Base-by-base conservation (phyloP, 768 basidiomycete genomes). In the Leccinum disarticulatum region DNA sequence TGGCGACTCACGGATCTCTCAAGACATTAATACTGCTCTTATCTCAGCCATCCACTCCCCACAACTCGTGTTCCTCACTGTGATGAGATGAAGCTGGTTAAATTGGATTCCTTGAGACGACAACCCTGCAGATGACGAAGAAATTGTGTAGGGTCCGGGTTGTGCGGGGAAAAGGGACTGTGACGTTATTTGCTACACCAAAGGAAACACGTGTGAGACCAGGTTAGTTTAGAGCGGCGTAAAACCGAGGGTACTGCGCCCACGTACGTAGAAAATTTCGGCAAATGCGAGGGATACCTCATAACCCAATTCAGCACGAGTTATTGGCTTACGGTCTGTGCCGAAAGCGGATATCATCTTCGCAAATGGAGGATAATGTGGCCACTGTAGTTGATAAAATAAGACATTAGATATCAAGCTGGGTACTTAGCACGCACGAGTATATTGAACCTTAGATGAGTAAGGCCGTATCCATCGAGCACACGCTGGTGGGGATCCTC, bases 21-120 rank as follows among this genome's bases (percentile, higher is more conserved):
- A 67, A 46, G 52, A 36, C 49, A 54, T 48, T 30, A 28, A 55
- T 43, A 72, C 62, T 25, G 66, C 70, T 52, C 61, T 60, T 46
- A 71, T 61, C 54, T 71, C 70, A 10, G 70, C 66, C 57, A 62
- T 57, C 70, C 70, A 70, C 50, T 72, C 70, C 35, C 68, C 70
- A 15, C 53, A 47, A 52, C 70, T 70, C 33, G 68, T 72, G 47
- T 68, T 68, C 56, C 70, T 66, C 25, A 71, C 64, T 19, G 63
- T 60, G 51, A 72, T 61, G 13, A 71, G 62, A 10, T 65, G 68
- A 30, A 71, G 51, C 11, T 71, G 65, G 11, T 69, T 60, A 22
- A 64, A 70, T 17, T 46, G 60, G 58, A 72, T 68, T 31, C 66
- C 70, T 27, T 54, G 56, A 13, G 60, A 51, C 14, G 57, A 28